Conservation (phyloP, 78 protist species). For the Cavenderia fasciculata region DNA sequence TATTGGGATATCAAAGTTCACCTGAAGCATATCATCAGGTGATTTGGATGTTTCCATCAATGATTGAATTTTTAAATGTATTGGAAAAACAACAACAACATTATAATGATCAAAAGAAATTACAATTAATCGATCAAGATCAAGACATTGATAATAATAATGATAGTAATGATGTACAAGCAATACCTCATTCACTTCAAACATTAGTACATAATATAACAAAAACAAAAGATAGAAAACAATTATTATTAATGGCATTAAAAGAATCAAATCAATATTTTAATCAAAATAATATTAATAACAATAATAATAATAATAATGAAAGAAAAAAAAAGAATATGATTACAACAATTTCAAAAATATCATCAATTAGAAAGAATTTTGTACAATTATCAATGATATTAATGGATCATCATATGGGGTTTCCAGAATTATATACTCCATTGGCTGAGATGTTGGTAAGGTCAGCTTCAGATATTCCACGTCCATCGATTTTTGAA, state of each 20-base stretch:
- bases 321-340: neutral
- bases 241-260: conserved; percentile 4
- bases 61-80: neutral
- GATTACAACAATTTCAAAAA: neutral
- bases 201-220: neutral
- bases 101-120: no score
- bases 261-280: no score
- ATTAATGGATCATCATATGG: conserved; percentile 27
- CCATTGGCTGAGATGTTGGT: neutral
- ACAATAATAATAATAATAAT: no score
- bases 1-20: conserved; percentile 52
- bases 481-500: conserved; percentile 20
- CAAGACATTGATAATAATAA: neutral
- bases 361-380: neutral
- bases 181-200: conserved; percentile 1
- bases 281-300: no score
- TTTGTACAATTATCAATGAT: conserved; percentile 17
- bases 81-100: neutral
- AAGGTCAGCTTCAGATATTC: neutral
- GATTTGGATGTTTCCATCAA: conserved; percentile 4
- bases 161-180: neutral
- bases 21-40: conserved; percentile 50
- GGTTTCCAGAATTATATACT: conserved; percentile 29
- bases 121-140: neutral
- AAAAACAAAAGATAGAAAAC: neutral